Base-by-base conservation (phyloP, 768 basidiomycete genomes). In the Russula sp. region DNA sequence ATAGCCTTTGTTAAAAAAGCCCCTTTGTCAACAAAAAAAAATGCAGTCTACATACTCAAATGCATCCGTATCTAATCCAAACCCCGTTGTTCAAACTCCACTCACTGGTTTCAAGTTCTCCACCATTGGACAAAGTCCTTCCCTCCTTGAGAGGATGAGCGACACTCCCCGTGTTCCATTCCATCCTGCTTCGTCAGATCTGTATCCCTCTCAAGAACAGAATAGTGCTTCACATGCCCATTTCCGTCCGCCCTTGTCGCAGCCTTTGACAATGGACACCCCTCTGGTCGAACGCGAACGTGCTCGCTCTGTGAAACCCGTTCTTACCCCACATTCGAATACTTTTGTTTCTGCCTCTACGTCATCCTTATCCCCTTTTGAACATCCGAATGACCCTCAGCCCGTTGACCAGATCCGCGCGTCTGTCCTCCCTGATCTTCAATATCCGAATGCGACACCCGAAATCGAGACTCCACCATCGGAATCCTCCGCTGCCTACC, bases 341-440 rank as follows among this genome's bases (percentile, higher is more conserved):
- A 8, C 50, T 16, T 16, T 41, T 22, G 38, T 10, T n/a, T 18
- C 18, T 16, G 10, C 22, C 7, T 0, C 50, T 29, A 42, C 42
- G 2, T 36, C 25, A 18, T 43, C 29, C 25, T 3, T 29, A 7
- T 2, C 46, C 2, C 35, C 49, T n/a, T 22, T 39, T 14, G 57
- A 48, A 25, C 20, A 45, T 13, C 51, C 11, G 29, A 47, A 32
- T 14, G 38, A 53, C 25, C 13, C 32, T 34, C 51, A 57, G 22
- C 35, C 29, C 13, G 7, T 18, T 18, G 45, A 54, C 7, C 36
- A 41, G n/a, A 47, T 8, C 16, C 57, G 57, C 39, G 10, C 45
- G 14, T 46, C 61, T 48, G 29, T 47, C 11, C 14, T 63, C 5
- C 61, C 61, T n/a, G 61, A 63, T 43, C 61, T 63, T 16, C 57